These are phyloP conservation scores for Triglochin maritima DNA, from an alignment of 106 monocot species.

Conservation along the genomic window DNA sequence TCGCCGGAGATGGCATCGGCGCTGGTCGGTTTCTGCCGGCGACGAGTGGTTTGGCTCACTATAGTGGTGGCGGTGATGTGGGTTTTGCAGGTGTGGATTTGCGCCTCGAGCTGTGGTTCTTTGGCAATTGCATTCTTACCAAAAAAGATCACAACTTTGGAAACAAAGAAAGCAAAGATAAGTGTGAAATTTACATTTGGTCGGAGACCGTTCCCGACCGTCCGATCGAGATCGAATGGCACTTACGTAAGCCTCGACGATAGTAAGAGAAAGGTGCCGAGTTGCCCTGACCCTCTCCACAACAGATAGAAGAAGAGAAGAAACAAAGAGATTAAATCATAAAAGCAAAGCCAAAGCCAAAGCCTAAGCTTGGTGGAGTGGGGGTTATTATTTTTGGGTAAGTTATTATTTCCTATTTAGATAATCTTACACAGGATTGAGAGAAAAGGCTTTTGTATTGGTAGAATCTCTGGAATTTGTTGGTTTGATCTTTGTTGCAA, in stretches of 20 bases:
- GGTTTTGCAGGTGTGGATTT: not conserved
- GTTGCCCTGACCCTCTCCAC: constrained; percentile 28
- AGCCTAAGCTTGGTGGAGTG: not conserved
- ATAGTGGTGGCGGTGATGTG: not conserved
- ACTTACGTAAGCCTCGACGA: not conserved
- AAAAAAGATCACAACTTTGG: not conserved
- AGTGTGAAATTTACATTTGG: too few species aligned
- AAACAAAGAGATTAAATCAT: not conserved
- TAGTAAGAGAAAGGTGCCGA: constrained; percentile 24
- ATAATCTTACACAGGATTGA: too few species aligned
- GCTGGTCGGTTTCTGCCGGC: not conserved
- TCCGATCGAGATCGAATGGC: not conserved
- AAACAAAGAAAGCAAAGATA: too few species aligned
- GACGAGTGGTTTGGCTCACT: not conserved
- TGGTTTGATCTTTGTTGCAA: not conserved
- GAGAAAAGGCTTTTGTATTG: constrained; percentile 7
- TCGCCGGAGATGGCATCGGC: not conserved
- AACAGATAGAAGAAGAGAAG: constrained; percentile 7
- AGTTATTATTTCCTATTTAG: not conserved
- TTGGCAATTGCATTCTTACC: constrained; percentile 5
- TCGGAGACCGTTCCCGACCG: not conserved
- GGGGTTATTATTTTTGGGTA: not conserved
- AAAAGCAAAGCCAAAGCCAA: too few species aligned
- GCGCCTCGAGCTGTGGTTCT: not conserved
- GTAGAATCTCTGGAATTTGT: constrained; percentile 2